Evolutionary conservation across 2,329 filamentous ascomycete species (phyloP).

Genomic region (Chalaropsis thielavioides): DNA sequence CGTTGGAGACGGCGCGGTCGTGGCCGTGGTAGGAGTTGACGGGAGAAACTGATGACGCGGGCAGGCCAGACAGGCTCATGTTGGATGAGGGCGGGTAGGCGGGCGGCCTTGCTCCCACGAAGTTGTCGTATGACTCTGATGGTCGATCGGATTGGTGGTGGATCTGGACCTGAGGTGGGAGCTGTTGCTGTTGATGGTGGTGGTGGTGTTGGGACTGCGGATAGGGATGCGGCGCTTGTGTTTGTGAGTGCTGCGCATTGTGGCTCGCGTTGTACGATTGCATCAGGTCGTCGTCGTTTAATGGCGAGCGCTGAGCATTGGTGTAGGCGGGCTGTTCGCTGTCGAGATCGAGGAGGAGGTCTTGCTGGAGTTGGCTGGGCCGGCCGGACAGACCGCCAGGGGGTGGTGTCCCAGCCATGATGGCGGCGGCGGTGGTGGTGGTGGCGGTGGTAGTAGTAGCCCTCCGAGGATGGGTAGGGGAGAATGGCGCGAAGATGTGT

Average conservation of each 20-base stretch:
- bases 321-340: constrained; percentile 58
- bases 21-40: constrained; percentile 34
- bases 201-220: background rate
- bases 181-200: constrained; percentile 2
- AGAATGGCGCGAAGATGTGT: constrained; percentile 18
- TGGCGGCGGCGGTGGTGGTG: background rate
- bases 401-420: constrained; percentile 44
- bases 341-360: constrained; percentile 61
- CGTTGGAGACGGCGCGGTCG: constrained; percentile 54
- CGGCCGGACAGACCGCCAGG: constrained; percentile 35
- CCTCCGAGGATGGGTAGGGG: constrained; percentile 26
- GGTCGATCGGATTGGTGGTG: constrained; percentile 39
- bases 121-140: constrained; percentile 88
- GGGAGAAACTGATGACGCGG: constrained; percentile 11
- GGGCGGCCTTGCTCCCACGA: constrained; percentile 55
- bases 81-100: constrained; percentile 29
- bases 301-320: constrained; percentile 59
- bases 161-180: constrained; percentile 19
- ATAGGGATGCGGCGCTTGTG: background rate
- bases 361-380: constrained; percentile 32
- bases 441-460: too few relatives aligned
- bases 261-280: constrained; percentile 46
- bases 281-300: constrained; percentile 68
- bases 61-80: constrained; percentile 6
- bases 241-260: constrained; percentile 14